These are phyloP conservation scores for Ceraceosorus bombacis DNA, from an alignment of 1,284 basidiomycete genomes.

Conservation along the genomic window DNA sequence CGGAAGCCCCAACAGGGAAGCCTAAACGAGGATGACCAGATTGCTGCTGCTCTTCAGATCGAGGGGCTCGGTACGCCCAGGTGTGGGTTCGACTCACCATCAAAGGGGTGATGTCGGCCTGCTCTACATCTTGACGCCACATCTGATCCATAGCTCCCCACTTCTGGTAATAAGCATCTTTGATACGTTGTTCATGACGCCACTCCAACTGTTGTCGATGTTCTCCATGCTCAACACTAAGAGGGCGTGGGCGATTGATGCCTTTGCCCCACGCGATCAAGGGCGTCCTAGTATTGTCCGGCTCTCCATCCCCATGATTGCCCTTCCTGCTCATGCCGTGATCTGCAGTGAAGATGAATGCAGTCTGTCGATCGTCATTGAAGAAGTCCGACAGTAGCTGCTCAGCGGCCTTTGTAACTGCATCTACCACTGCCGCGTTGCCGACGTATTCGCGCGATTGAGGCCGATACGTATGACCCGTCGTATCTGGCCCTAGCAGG, in stretches of 20 bases:
- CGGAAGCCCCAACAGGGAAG: constrained; percentile 33
- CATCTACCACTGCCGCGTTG: constrained; percentile 73
- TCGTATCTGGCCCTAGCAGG: constrained; percentile 75
- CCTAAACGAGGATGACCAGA: constrained; percentile 15
- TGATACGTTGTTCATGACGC: constrained; percentile 5
- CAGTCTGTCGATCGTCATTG: constrained; percentile 59
- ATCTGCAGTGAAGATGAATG: constrained; percentile 77
- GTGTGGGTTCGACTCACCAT: constrained; percentile 53
- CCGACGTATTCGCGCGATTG: constrained; percentile 79
- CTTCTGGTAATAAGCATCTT: constrained; percentile 29
- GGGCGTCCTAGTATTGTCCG: constrained; percentile 78
- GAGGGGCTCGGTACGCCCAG: neutral
- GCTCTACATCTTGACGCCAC: constrained; percentile 58
- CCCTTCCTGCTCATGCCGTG: constrained; percentile 85
- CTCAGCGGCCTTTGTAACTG: constrained; percentile 65
- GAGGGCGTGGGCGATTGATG: constrained; percentile 17
- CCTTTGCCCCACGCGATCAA: constrained; percentile 77
- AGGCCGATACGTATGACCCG: constrained; percentile 80
- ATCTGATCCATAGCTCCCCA: constrained; percentile 29
- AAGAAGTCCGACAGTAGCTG: constrained; percentile 59
- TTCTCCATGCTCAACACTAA: neutral
- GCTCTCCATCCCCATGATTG: constrained; percentile 83
- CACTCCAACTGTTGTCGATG: constrained; percentile 6
- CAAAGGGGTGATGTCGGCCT: constrained; percentile 72
- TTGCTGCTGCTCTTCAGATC: neutral